Conservation (phyloP, 1,284 basidiomycete genomes). For the Pisolithus thermaeus region DNA sequence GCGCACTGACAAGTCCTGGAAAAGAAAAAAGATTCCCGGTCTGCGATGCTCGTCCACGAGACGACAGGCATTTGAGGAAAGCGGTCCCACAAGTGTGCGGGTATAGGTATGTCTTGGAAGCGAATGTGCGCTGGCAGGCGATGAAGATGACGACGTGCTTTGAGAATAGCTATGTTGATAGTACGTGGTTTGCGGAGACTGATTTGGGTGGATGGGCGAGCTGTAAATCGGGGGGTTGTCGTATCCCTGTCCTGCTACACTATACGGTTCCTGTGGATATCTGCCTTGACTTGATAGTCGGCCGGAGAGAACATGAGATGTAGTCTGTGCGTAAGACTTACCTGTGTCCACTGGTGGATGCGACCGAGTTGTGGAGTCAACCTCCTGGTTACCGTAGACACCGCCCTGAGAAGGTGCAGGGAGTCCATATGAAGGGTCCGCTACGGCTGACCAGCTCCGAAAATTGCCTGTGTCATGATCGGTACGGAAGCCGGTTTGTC, state of each 20-base stretch:
- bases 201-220: constrained; percentile 26
- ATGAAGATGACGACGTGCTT: constrained; percentile 26
- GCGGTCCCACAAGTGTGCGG: constrained; percentile 81
- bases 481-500: constrained; percentile 21
- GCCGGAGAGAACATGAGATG: constrained; percentile 16
- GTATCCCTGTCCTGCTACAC: constrained; percentile 15
- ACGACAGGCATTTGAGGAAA: constrained; percentile 79
- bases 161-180: constrained; percentile 25
- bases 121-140: constrained; percentile 33
- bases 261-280: constrained; percentile 32
- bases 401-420: constrained; percentile 24
- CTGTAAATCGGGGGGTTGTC: constrained; percentile 21
- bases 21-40: constrained; percentile 82
- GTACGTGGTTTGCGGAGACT: constrained; percentile 24
- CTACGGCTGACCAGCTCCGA: constrained; percentile 32
- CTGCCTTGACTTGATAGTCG: constrained; percentile 15
- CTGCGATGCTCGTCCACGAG: constrained; percentile 78
- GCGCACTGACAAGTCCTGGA: constrained; percentile 82
- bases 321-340: constrained; percentile 27
- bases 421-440: constrained; percentile 30
- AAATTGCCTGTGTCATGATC: constrained; percentile 30
- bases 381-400: constrained; percentile 23
- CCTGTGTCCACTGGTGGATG: constrained; percentile 24
- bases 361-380: constrained; percentile 30
- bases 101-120: constrained; percentile 67